Evolutionary conservation across 2,329 filamentous ascomycete species (phyloP).

Genomic region (Dothidotthia symphoricarpi): DNA sequence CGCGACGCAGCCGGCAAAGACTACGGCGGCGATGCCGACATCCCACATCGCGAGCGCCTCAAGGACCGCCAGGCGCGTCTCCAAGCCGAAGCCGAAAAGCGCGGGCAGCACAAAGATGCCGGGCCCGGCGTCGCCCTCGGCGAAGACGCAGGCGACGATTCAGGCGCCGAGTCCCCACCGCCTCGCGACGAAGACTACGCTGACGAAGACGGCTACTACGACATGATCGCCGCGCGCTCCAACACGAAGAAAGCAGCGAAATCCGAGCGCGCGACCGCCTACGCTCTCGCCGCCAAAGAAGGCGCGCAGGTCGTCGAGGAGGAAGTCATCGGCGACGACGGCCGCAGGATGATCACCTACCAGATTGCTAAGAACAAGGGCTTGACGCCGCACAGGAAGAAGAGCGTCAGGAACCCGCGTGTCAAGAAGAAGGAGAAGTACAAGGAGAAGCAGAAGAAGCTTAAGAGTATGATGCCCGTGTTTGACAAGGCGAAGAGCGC

Average conservation of each 20-base stretch:
- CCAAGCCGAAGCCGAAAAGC: conserved; percentile 81
- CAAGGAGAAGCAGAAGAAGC: conserved; percentile 96
- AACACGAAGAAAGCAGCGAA: conserved; percentile 70
- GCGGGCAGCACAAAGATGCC: conserved; percentile 62
- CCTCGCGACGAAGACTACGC: conserved; percentile 44
- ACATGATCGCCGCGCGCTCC: conserved; percentile 73
- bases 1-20: conserved; percentile 70
- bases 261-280: conserved; percentile 62
- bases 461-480: conserved; percentile 78
- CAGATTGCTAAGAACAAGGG: conserved; percentile 98
- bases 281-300: conserved; percentile 54
- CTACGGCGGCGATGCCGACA: conserved; percentile 75
- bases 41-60: conserved; percentile 85
- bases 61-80: conserved; percentile 82
- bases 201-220: conserved; percentile 77
- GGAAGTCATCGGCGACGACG: conserved; percentile 73
- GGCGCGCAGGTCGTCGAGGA: conserved; percentile 63
- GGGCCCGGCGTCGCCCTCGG: conserved; percentile 61
- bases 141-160: conserved; percentile 65
- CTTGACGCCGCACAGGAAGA: conserved; percentile 81
- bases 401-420: conserved; percentile 90
- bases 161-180: conserved; percentile 54
- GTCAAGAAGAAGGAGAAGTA: conserved; percentile 98
- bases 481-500: conserved; percentile 77
- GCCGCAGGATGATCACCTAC: conserved; percentile 90